Conservation (phyloP, 306 rosid species). For the Acacia acuminata region DNA sequence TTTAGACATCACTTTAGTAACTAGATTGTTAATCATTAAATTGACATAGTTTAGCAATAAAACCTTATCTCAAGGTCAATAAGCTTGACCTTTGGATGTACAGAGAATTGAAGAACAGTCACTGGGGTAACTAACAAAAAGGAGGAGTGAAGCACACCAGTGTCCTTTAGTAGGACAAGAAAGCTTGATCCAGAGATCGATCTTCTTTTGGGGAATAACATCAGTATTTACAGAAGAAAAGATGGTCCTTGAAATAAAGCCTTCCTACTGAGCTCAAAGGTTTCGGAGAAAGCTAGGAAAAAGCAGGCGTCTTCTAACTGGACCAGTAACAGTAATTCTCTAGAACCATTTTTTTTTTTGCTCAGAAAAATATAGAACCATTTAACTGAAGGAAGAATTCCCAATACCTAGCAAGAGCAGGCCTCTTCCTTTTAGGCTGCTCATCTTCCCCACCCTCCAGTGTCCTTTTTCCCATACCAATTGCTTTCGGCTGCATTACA, state of each 20-base stretch:
- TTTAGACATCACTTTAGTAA: background rate
- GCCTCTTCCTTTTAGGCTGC: conserved; percentile 89
- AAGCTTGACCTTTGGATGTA: background rate
- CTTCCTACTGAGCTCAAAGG: background rate
- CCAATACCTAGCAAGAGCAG: conserved; percentile 90
- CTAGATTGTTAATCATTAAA: background rate
- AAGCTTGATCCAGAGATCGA: background rate
- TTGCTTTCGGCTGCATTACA: no score
- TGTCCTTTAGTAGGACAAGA: background rate
- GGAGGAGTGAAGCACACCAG: background rate
- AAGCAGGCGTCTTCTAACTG: background rate
- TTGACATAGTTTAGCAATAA: background rate
- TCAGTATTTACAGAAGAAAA: background rate
- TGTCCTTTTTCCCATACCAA: conserved; percentile 69
- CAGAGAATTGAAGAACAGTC: background rate
- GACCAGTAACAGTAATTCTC: conserved; percentile 14
- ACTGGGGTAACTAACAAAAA: background rate
- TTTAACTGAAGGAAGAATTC: conserved; percentile 1
- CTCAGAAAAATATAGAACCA: background rate
- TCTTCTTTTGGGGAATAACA: background rate
- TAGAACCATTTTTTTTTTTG: no score
- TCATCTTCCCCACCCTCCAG: conserved; percentile 89
- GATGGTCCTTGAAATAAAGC: background rate
- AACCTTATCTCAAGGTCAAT: background rate
- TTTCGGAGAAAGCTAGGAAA: background rate